These are phyloP conservation scores for Solanum okadae DNA, from an alignment of 257 asterid genomes.

Conservation along the genomic window DNA sequence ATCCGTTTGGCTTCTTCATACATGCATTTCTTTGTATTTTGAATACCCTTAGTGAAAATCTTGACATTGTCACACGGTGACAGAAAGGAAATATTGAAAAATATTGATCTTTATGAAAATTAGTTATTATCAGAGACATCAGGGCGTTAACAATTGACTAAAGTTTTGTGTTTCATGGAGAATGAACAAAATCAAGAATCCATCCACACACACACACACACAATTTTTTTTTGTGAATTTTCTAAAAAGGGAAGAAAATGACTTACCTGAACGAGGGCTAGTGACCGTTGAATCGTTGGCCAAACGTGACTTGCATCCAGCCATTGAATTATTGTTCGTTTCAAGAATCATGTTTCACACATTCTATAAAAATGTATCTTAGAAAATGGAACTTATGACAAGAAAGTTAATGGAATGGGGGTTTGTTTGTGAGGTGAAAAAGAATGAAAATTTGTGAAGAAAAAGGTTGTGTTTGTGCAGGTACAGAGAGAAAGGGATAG, in stretches of 20 bases:
- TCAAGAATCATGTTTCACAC: constrained; percentile 7
- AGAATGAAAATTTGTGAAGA: neutral
- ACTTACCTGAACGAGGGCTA: constrained; percentile 24
- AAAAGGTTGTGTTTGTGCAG: neutral
- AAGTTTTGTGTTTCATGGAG: neutral
- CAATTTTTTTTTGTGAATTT: neutral
- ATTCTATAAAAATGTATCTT: constrained; percentile 24
- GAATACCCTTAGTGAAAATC: neutral
- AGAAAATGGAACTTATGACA: neutral
- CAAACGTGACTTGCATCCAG: constrained; percentile 8
- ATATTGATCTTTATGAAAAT: neutral
- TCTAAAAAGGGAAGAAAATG: neutral
- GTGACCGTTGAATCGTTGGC: constrained; percentile 2
- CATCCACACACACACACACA: neutral
- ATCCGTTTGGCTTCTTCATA: neutral
- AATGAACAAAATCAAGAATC: neutral
- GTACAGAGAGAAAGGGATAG: neutral
- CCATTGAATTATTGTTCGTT: neutral
- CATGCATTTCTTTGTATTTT: neutral
- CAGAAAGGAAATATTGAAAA: neutral
- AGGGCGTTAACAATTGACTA: neutral
- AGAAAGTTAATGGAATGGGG: neutral
- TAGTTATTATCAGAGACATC: neutral
- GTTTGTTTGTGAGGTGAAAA: neutral
- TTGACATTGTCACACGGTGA: neutral